Percentiles rank a stretch among this genome's conserved stretches.
Evolutionary conservation across 306 rosid genomes (phyloP).

Genomic region (Lathyrus aphaca): DNA sequence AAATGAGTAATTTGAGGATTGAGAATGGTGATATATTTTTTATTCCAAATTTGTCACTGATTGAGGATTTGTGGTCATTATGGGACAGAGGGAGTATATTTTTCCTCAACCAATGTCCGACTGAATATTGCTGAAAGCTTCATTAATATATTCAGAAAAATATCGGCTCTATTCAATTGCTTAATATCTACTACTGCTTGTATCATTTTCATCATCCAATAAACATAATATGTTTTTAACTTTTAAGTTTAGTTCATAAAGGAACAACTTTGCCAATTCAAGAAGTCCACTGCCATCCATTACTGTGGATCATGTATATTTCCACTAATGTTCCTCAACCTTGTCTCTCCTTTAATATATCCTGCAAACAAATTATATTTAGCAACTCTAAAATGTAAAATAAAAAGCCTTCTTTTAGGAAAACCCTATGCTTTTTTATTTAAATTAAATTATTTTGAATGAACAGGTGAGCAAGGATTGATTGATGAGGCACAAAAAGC

Average conservation of each 20-base stretch:
- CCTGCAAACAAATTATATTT: constrained; percentile 3
- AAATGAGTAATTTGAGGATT: too few relatives aligned
- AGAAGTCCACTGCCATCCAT: neutral
- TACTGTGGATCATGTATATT: neutral
- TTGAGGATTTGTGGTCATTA: too few relatives aligned
- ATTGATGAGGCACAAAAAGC: constrained; percentile 98
- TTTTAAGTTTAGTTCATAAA: neutral
- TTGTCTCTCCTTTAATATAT: neutral
- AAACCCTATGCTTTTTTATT: neutral
- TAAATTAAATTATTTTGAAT: constrained; percentile 40
- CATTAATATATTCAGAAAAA: neutral
- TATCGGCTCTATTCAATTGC: neutral
- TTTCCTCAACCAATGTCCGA: neutral
- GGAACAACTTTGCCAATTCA: neutral
- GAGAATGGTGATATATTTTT: too few relatives aligned
- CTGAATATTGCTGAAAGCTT: neutral
- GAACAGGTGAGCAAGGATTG: constrained; percentile 97
- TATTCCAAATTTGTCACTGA: too few relatives aligned
- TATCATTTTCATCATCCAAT: neutral
- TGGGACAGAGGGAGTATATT: too few relatives aligned
- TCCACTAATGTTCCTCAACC: neutral
- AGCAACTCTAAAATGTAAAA: constrained; percentile 16
- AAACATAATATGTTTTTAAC: neutral
- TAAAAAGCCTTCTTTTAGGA: neutral
- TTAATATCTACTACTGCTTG: neutral